phyloP scores from a whole-genome alignment of 805 yeast genomes.

The Lipomyces yamanashiensis region DNA sequence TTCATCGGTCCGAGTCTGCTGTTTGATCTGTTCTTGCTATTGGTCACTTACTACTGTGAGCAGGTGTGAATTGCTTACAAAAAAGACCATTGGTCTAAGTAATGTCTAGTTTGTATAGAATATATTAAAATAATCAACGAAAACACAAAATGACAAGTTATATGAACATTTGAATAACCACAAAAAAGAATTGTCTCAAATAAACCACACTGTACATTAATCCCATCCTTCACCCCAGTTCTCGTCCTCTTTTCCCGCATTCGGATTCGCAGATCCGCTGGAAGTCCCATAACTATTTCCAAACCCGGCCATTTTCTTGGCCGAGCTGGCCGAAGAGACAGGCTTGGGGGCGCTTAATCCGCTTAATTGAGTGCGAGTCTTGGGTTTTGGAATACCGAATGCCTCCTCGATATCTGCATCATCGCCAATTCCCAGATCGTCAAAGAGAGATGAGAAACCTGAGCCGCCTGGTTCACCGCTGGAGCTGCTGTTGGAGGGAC shows the following conservation, averaged over 20 bases:
- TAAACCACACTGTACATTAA: not conserved
- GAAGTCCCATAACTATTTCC: conserved; percentile 19
- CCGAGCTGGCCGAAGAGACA: not conserved
- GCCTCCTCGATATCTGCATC: conserved; percentile 59
- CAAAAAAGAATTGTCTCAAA: too few relatives aligned
- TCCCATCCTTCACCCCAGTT: conserved; percentile 37
- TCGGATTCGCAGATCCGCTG: conserved; percentile 9
- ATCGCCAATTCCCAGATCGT: conserved; percentile 53
- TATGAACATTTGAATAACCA: not conserved
- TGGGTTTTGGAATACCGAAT: conserved; percentile 66
- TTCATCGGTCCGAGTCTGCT: conserved; percentile 1
- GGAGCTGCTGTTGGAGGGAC: conserved; percentile 7
- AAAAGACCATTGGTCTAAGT: too few relatives aligned
- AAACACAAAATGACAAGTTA: not conserved
- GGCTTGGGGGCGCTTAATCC: not conserved
- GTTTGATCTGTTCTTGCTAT: not conserved
- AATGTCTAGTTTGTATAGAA: not conserved
- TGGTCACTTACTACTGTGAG: too few relatives aligned
- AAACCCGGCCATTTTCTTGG: conserved; percentile 16
- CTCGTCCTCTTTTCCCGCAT: conserved; percentile 20
- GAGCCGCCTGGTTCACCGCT: conserved; percentile 50
- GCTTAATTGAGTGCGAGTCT: conserved; percentile 57
- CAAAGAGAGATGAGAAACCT: conserved; percentile 53
- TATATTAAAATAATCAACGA: not conserved
- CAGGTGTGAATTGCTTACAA: too few relatives aligned